Evolutionary conservation across 345 rosid species (phyloP).

Genomic region (Psidium guajava): DNA sequence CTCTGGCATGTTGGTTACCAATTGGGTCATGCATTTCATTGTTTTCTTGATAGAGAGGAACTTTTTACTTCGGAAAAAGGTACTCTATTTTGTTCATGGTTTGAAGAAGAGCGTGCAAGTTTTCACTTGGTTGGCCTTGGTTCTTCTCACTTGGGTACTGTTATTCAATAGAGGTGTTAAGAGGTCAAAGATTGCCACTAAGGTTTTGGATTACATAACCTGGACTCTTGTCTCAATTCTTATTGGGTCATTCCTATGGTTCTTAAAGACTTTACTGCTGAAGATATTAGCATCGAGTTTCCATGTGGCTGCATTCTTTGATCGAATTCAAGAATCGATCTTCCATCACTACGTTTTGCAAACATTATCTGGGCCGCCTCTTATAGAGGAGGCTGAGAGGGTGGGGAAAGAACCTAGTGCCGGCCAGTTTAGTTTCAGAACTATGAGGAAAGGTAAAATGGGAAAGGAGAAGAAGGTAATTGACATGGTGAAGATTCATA

Average conservation of each 20-base stretch:
- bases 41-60: conserved; percentile 75
- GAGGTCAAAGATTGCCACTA: conserved; percentile 26
- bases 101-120: conserved; percentile 78
- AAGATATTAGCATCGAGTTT: conserved; percentile 79
- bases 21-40: conserved; percentile 60
- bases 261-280: conserved; percentile 55
- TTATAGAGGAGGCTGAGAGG: conserved; percentile 57
- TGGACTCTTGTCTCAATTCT: conserved; percentile 58
- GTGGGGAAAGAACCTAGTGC: conserved; percentile 32
- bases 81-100: conserved; percentile 90
- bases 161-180: conserved; percentile 36
- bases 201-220: conserved; percentile 34
- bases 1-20: conserved; percentile 62
- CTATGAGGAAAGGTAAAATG: conserved; percentile 28
- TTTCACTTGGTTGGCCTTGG: conserved; percentile 57
- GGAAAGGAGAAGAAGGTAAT: conserved; percentile 41
- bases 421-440: conserved; percentile 45
- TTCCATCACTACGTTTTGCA: conserved; percentile 75
- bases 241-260: conserved; percentile 51
- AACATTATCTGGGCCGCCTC: conserved; percentile 69
- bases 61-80: conserved; percentile 64
- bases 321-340: conserved; percentile 81
- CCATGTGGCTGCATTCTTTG: conserved; percentile 74
- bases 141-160: conserved; percentile 57
- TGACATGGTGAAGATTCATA: conserved; percentile 71